These are phyloP conservation scores for Trematosphaeria pertusa DNA, from an alignment of 2,329 filamentous ascomycete species.

Conservation along the genomic window DNA sequence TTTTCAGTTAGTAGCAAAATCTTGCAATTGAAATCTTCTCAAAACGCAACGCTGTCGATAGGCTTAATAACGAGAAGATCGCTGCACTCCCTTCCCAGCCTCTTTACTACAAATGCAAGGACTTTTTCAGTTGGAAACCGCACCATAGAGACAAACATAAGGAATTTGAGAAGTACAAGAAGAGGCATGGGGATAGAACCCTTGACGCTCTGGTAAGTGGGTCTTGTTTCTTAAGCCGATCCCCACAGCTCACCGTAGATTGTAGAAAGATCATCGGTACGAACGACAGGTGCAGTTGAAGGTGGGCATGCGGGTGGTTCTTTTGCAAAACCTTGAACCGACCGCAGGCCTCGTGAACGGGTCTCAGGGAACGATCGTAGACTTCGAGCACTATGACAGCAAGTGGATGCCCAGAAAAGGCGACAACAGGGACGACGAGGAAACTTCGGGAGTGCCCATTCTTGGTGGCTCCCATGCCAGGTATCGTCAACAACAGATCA, in stretches of 20 bases:
- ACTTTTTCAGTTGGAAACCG: constrained; percentile 50
- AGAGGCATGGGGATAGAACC: too few relatives aligned
- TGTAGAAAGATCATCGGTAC: constrained; percentile 57
- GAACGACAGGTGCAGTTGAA: constrained; percentile 55
- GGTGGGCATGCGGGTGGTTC: constrained; percentile 59
- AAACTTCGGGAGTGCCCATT: not conserved
- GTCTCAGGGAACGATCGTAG: constrained; percentile 36
- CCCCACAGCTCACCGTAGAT: too few relatives aligned
- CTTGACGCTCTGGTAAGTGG: too few relatives aligned
- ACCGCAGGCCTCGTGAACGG: constrained; percentile 39
- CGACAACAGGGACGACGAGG: too few relatives aligned
- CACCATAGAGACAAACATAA: too few relatives aligned
- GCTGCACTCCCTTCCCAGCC: constrained; percentile 28
- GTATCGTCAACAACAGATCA: constrained; percentile 47
- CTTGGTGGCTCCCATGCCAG: constrained; percentile 36
- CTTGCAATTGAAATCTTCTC: constrained; percentile 55
- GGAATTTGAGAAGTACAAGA: not conserved
- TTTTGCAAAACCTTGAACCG: constrained; percentile 57
- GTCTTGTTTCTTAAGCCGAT: too few relatives aligned
- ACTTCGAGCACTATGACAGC: constrained; percentile 45
- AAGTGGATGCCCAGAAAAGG: constrained; percentile 30
- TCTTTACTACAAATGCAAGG: constrained; percentile 41
- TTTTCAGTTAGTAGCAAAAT: constrained; percentile 46
- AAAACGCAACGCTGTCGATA: constrained; percentile 43
- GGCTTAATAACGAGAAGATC: constrained; percentile 42